phyloP scores from a whole-genome alignment of 768 basidiomycete species.

The Russula griseocarnosa region DNA sequence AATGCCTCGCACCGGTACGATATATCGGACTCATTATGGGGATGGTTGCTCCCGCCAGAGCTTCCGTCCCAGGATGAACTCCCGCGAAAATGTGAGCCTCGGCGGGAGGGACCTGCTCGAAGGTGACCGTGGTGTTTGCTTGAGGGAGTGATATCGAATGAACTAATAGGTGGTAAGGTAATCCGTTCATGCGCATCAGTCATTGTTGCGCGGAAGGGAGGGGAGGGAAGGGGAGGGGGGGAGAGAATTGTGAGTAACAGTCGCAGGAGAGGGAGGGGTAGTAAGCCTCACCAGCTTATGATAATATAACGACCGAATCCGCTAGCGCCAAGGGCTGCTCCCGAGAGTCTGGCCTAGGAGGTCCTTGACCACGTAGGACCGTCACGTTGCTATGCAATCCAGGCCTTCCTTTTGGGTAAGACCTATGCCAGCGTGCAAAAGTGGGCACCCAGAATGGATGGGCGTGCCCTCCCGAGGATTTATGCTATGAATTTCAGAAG shows the following conservation, averaged over 20 bases:
- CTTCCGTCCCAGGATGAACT: conserved; percentile 19
- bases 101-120: conserved; percentile 11
- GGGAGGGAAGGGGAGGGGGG: not conserved
- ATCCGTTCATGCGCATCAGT: conserved; percentile 26
- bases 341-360: conserved; percentile 12
- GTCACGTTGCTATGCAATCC: conserved; percentile 25
- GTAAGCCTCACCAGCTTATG: conserved; percentile 14
- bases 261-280: conserved; percentile 9
- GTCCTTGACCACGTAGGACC: conserved; percentile 25
- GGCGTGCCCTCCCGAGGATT: conserved; percentile 23
- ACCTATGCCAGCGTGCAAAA: conserved; percentile 26
- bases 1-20: not conserved
- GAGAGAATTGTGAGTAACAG: conserved; percentile 5
- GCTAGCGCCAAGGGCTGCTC: conserved; percentile 14
- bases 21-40: not conserved
- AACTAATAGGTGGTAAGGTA: conserved; percentile 22
- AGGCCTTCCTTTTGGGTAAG: conserved; percentile 25
- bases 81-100: conserved; percentile 5
- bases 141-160: conserved; percentile 20
- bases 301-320: conserved; percentile 18
- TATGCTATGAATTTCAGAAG: conserved; percentile 26
- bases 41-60: conserved; percentile 5
- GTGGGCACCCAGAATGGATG: conserved; percentile 19
- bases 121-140: not conserved
- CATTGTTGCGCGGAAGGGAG: conserved; percentile 15